phyloP scores from a whole-genome alignment of 345 rosid genomes.

The Cardamine chenopodiifolia region DNA sequence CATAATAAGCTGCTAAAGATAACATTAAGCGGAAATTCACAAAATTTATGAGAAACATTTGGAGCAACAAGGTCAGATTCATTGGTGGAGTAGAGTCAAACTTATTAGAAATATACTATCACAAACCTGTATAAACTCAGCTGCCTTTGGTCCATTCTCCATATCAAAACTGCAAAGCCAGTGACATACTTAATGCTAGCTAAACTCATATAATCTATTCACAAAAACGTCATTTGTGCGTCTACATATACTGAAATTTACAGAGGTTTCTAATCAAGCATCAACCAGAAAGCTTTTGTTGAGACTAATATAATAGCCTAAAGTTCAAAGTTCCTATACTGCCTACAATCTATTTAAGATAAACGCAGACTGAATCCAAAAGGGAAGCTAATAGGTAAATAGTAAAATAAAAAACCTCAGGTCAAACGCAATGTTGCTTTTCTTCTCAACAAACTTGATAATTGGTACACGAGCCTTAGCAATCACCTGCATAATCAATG shows the following conservation, averaged over 20 bases:
- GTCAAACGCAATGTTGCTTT: slow-evolving; percentile 78
- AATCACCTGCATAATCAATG: slow-evolving; percentile 60
- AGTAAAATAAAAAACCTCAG: slow-evolving; percentile 56
- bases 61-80: background rate
- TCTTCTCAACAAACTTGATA: slow-evolving; percentile 86
- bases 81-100: background rate
- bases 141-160: slow-evolving; percentile 93
- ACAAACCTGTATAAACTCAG: slow-evolving; percentile 87
- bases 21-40: background rate
- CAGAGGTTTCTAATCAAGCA: background rate
- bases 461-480: slow-evolving; percentile 96
- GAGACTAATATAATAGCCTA: background rate
- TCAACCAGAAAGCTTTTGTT: background rate
- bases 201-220: slow-evolving; percentile 15
- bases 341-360: background rate
- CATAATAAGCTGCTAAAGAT: background rate
- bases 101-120: background rate
- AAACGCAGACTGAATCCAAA: background rate
- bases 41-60: background rate
- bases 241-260: slow-evolving; percentile 1
- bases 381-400: background rate
- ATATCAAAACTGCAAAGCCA: slow-evolving; percentile 73
- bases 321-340: background rate
- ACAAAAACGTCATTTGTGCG: background rate
- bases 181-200: slow-evolving; percentile 23